Evolutionary conservation across 2,329 filamentous ascomycete genomes (phyloP).

Genomic region (Ustulina deusta): DNA sequence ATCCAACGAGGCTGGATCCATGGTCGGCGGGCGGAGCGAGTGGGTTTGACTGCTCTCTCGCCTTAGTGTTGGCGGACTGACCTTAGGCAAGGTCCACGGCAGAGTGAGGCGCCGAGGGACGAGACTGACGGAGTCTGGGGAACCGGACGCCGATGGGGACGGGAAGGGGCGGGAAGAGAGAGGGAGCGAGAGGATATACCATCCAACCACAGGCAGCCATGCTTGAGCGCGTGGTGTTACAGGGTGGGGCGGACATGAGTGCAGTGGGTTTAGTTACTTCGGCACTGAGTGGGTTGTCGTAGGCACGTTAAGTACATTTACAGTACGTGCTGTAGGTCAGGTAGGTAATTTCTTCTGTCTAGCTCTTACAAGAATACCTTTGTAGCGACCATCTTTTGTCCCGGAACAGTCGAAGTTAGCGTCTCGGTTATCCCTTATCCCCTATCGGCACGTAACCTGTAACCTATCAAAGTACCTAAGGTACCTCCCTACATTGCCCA

Average conservation of each 20-base stretch:
- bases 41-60: slow-evolving; percentile 20
- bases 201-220: slow-evolving; percentile 9
- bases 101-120: slow-evolving; percentile 32
- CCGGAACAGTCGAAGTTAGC: too few species aligned
- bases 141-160: slow-evolving; percentile 38
- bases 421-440: too few species aligned
- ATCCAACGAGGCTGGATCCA: slow-evolving; percentile 49
- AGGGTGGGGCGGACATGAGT: not conserved
- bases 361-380: too few species aligned
- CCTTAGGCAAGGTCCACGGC: slow-evolving; percentile 30
- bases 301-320: too few species aligned
- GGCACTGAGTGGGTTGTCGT: too few species aligned
- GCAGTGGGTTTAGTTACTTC: too few species aligned
- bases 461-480: too few species aligned
- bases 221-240: not conserved
- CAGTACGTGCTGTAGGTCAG: too few species aligned
- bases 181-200: not conserved
- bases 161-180: not conserved
- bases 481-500: too few species aligned
- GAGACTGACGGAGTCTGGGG: slow-evolving; percentile 34
- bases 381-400: too few species aligned
- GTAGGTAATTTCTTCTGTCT: too few species aligned
- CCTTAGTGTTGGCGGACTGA: slow-evolving; percentile 21
- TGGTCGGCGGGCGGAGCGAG: slow-evolving; percentile 34
- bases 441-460: too few species aligned